Conservation (phyloP, 257 asterid genomes). For the Solanum acaule region DNA sequence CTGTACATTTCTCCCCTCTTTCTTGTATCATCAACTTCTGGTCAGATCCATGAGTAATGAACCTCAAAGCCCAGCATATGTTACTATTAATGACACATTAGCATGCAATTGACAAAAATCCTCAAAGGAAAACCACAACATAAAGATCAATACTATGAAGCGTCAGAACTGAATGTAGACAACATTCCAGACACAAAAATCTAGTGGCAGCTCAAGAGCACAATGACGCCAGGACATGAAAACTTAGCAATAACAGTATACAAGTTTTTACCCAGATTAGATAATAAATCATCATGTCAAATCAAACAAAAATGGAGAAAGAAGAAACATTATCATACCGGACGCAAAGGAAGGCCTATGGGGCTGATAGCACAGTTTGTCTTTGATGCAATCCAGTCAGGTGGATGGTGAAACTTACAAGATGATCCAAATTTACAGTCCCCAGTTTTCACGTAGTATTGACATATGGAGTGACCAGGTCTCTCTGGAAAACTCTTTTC, state of each 20-base stretch:
- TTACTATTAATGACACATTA: background rate
- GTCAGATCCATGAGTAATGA: background rate
- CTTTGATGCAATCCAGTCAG: constrained; percentile 39
- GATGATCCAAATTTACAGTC: constrained; percentile 77
- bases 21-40: background rate
- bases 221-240: background rate
- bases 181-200: background rate
- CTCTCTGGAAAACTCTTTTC: constrained; percentile 65
- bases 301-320: background rate
- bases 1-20: background rate
- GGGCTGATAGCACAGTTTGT: constrained; percentile 52
- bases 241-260: background rate
- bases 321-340: constrained; percentile 35
- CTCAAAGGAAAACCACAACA: background rate
- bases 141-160: background rate
- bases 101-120: background rate
- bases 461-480: constrained; percentile 73
- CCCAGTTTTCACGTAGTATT: constrained; percentile 77
- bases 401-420: constrained; percentile 82
- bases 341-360: constrained; percentile 84
- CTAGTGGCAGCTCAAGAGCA: background rate
- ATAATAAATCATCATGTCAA: background rate
- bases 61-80: background rate
- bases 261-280: background rate
- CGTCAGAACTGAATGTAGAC: background rate